Conservation (phyloP, 768 basidiomycete species). For the Boletus edulis region DNA sequence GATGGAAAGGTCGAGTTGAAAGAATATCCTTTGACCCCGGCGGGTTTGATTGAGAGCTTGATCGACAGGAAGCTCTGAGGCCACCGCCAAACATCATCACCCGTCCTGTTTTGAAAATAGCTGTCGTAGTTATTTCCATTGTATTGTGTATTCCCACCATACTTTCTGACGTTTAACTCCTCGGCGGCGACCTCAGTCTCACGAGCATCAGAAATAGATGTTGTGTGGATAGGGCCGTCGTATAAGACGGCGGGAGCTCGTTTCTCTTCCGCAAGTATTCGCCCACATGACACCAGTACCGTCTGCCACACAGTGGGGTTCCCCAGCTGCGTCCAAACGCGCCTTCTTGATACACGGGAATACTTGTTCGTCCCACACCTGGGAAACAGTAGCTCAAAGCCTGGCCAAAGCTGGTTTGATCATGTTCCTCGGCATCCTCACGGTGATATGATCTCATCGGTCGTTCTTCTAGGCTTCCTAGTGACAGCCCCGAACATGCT, state of each 20-base stretch:
- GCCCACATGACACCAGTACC: constrained; percentile 11
- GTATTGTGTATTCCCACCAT: no score
- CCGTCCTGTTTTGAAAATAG: not conserved
- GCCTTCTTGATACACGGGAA: constrained; percentile 17
- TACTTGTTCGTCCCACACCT: constrained; percentile 13
- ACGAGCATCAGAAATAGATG: constrained; percentile 7
- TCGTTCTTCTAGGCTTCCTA: constrained; percentile 3
- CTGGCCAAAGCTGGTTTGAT: constrained; percentile 9
- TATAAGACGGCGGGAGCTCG: not conserved
- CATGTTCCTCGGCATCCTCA: not conserved
- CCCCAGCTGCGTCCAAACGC: constrained; percentile 8
- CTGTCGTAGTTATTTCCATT: no score
- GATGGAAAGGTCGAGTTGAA: constrained; percentile 69
- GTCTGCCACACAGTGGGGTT: constrained; percentile 18
- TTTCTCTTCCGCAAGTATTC: no score
- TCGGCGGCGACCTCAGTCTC: not conserved
- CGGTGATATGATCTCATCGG: not conserved
- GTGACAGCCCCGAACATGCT: constrained; percentile 19
- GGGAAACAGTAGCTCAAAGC: constrained; percentile 8
- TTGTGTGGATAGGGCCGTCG: not conserved
- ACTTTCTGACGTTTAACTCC: no score
- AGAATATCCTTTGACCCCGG: constrained; percentile 73
- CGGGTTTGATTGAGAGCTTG: constrained; percentile 78
- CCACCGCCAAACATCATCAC: not conserved
- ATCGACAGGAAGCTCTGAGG: constrained; percentile 63